Conservation (phyloP, 805 yeast genomes). For the Sugiyamaella marilandica region DNA sequence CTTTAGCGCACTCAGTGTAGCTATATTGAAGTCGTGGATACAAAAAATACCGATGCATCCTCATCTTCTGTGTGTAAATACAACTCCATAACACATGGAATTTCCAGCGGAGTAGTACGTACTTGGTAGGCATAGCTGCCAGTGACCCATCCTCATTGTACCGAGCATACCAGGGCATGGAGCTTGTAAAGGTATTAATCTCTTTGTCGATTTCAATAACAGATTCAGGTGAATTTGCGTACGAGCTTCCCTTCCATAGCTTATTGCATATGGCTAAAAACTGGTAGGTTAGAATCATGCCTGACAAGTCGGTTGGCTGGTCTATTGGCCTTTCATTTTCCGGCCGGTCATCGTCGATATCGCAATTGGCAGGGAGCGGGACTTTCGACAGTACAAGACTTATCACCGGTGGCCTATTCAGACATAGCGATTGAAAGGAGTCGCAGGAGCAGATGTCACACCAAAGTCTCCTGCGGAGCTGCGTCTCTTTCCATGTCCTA, state of each 20-base stretch:
- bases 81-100: conserved; percentile 13
- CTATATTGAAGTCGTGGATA: conserved; percentile 10
- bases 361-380: neutral
- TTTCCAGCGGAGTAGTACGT: neutral
- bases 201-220: conserved; percentile 7
- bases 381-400: neutral
- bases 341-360: neutral
- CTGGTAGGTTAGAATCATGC: conserved; percentile 1
- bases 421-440: neutral
- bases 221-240: neutral
- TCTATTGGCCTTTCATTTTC: conserved; percentile 8
- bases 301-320: conserved; percentile 6
- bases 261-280: conserved; percentile 4
- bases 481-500: neutral
- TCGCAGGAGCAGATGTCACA: neutral
- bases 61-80: conserved; percentile 9
- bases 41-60: conserved; percentile 8
- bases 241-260: conserved; percentile 1
- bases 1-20: conserved; percentile 6
- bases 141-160: conserved; percentile 6
- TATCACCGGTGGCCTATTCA: neutral
- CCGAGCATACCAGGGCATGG: conserved; percentile 3
- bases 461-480: neutral
- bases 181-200: conserved; percentile 1
- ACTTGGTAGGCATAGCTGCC: conserved; percentile 6